Evolutionary conservation across 2,329 filamentous ascomycete genomes (phyloP).

Genomic region (Juglanconis sp.): DNA sequence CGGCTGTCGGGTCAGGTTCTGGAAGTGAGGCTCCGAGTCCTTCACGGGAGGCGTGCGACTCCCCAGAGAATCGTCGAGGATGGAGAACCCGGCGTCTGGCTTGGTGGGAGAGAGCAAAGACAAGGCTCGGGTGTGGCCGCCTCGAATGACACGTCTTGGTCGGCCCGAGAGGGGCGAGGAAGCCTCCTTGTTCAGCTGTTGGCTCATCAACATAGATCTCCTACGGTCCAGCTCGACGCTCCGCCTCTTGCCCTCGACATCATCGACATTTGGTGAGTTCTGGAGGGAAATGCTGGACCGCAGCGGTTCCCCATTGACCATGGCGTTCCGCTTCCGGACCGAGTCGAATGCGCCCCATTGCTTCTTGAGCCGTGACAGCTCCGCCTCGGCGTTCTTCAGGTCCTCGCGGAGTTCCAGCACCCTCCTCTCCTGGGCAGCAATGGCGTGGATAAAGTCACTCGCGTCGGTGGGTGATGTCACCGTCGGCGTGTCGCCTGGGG

Average conservation of each 20-base stretch:
- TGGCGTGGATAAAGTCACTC: slow-evolving; percentile 75
- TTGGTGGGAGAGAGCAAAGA: slow-evolving; percentile 76
- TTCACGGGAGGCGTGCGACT: slow-evolving; percentile 35
- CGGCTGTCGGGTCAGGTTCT: slow-evolving; percentile 28
- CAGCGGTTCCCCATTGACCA: slow-evolving; percentile 60
- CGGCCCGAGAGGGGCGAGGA: slow-evolving; percentile 38
- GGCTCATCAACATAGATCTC: slow-evolving; percentile 60
- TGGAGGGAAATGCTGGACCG: slow-evolving; percentile 36
- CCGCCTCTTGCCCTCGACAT: slow-evolving; percentile 36
- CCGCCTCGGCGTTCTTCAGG: slow-evolving; percentile 74
- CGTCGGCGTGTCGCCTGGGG: slow-evolving; percentile 44
- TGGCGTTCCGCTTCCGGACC: slow-evolving; percentile 69
- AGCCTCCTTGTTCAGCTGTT: slow-evolving; percentile 37
- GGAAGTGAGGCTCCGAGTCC: slow-evolving; percentile 26
- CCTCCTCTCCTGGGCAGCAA: slow-evolving; percentile 86
- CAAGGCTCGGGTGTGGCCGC: slow-evolving; percentile 60
- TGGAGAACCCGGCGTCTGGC: slow-evolving; percentile 39
- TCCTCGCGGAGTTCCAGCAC: slow-evolving; percentile 92
- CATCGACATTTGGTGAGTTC: slow-evolving; percentile 15
- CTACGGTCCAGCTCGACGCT: slow-evolving; percentile 68
- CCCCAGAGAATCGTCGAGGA: slow-evolving; percentile 43
- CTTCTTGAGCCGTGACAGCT: slow-evolving; percentile 74
- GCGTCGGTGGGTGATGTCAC: slow-evolving; percentile 50
- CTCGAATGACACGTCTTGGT: slow-evolving; percentile 64
- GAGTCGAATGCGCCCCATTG: slow-evolving; percentile 79